Percentiles rank a stretch among this genome's conserved stretches.
These are phyloP conservation scores for Trypanosoma scelopori DNA, from an alignment of 208 protist species.

Conservation along the genomic window DNA sequence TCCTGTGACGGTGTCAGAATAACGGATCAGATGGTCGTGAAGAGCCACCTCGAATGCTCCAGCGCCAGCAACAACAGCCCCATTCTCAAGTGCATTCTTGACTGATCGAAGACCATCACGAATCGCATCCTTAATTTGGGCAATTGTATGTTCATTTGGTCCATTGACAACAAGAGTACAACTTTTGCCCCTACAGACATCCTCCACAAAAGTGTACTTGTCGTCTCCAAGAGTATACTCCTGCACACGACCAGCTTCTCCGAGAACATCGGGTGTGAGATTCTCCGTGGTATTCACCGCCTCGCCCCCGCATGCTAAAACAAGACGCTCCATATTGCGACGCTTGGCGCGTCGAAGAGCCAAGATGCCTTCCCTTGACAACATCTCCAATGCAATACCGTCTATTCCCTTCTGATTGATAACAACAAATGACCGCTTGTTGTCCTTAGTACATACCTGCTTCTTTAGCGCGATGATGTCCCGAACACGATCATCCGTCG, in stretches of 20 bases:
- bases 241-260: constrained; percentile 97
- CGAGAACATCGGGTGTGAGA: constrained; percentile 92
- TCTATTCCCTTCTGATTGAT: constrained; percentile 99
- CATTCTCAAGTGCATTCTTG: constrained; percentile 98
- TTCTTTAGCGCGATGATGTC: constrained; percentile 99
- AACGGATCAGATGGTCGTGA: constrained; percentile 93
- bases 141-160: constrained; percentile 99
- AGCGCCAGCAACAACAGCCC: constrained; percentile 96
- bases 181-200: constrained; percentile 94
- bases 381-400: constrained; percentile 98
- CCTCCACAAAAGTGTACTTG: constrained; percentile 99
- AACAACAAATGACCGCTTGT: constrained; percentile 97
- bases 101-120: constrained; percentile 99
- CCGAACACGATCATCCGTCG: constrained; percentile 96
- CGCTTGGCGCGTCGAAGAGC: constrained; percentile 99
- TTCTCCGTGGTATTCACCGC: constrained; percentile 99
- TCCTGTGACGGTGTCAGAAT: constrained; percentile 75
- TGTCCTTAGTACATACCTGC: constrained; percentile 92
- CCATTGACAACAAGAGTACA: constrained; percentile 99
- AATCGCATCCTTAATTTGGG: constrained; percentile 99
- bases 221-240: constrained; percentile 99
- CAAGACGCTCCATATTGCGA: constrained; percentile 99
- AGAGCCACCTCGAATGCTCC: constrained; percentile 98
- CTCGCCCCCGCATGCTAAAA: constrained; percentile 96
- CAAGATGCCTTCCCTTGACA: constrained; percentile 98